These are phyloP conservation scores for Fusarium nurragi DNA, from an alignment of 2,329 filamentous ascomycete genomes.

Conservation along the genomic window DNA sequence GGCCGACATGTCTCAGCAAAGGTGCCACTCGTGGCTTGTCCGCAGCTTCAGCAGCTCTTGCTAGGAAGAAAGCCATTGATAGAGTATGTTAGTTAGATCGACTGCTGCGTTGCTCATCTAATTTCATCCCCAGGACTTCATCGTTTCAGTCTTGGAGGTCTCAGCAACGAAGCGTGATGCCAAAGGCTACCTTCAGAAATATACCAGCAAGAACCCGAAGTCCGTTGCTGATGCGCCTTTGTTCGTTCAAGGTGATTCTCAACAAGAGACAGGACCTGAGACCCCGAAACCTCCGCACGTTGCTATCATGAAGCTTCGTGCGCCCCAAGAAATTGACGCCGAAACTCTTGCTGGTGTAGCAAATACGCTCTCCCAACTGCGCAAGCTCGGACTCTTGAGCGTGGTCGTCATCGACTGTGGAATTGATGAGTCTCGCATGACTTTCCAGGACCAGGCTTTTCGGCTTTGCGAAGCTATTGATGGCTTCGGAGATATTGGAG, in stretches of 20 bases:
- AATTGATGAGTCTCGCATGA: conserved; percentile 51
- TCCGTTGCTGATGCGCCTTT: conserved; percentile 43
- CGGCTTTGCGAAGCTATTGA: conserved; percentile 81
- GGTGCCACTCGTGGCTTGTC: conserved; percentile 44
- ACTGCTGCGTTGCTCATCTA: conserved; percentile 1
- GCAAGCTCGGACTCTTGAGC: conserved; percentile 81
- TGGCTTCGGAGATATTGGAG: conserved; percentile 71
- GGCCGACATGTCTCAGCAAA: conserved; percentile 22
- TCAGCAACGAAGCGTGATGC: conserved; percentile 94
- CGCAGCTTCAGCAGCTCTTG: conserved; percentile 43
- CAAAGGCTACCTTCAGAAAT: conserved; percentile 89
- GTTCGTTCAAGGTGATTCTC: conserved; percentile 49
- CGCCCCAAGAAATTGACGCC: conserved; percentile 76
- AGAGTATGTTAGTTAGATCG: conserved; percentile 39
- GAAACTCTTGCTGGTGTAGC: conserved; percentile 77
- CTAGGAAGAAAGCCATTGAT: conserved; percentile 48
- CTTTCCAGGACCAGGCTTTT: conserved; percentile 71
- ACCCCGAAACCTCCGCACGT: conserved; percentile 62
- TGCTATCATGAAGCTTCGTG: conserved; percentile 85
- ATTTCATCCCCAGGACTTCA: conserved; percentile 71
- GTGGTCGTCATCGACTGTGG: conserved; percentile 84
- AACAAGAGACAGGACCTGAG: conserved; percentile 12
- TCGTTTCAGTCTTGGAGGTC: conserved; percentile 85
- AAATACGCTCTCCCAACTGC: conserved; percentile 84
- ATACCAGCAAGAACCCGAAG: conserved; percentile 57